Evolutionary conservation across 2,329 filamentous ascomycete genomes (phyloP).

Genomic region (Aspergillus alliaceus): DNA sequence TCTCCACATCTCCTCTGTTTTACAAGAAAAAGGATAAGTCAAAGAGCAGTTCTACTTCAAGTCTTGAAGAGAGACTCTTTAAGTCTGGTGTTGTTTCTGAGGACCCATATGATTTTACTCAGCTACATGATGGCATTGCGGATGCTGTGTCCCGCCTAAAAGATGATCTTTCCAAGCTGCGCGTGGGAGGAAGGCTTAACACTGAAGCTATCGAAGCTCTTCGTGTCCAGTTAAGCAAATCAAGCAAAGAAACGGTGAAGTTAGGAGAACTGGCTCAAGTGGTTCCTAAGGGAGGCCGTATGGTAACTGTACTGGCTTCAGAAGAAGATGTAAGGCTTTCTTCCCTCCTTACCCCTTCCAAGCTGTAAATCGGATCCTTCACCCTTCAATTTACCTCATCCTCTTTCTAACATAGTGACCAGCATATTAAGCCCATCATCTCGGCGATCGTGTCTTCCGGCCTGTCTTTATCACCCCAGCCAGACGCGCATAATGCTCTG

Average conservation of each 20-base stretch:
- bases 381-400: not conserved
- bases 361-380: not conserved
- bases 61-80: constrained; percentile 29
- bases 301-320: constrained; percentile 61
- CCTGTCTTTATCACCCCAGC: constrained; percentile 45
- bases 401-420: not conserved
- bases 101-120: constrained; percentile 63
- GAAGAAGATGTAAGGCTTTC: constrained; percentile 58
- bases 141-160: constrained; percentile 58
- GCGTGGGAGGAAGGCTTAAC: constrained; percentile 63
- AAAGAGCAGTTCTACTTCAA: constrained; percentile 42
- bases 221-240: constrained; percentile 59
- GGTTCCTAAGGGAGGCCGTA: constrained; percentile 62
- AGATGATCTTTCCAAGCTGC: constrained; percentile 61
- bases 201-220: constrained; percentile 61
- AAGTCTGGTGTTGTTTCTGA: constrained; percentile 34
- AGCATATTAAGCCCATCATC: constrained; percentile 48
- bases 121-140: constrained; percentile 57
- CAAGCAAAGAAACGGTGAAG: constrained; percentile 50
- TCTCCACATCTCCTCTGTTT: constrained; percentile 44
- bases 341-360: not conserved
- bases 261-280: constrained; percentile 67
- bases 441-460: constrained; percentile 44
- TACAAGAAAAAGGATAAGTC: constrained; percentile 58
- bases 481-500: constrained; percentile 44